phyloP scores from a whole-genome alignment of 2,329 filamentous ascomycete species.

The Cercospora sp. region DNA sequence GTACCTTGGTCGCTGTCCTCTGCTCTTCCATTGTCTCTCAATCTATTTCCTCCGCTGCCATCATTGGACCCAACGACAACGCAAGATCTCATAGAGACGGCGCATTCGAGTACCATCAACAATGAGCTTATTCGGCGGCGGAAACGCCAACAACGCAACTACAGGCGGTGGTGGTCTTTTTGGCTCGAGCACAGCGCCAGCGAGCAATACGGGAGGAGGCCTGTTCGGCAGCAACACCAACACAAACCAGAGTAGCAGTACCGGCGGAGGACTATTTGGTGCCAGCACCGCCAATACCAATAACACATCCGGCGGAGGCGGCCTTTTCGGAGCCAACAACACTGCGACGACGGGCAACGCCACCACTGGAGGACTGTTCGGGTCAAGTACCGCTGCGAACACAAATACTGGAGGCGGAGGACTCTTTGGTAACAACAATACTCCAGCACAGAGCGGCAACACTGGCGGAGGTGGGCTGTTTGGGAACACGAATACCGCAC shows the following conservation, averaged over 20 bases:
- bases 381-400: conserved; percentile 12
- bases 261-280: conserved; percentile 39
- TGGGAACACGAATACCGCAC: conserved; percentile 2
- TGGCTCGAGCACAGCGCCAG: conserved; percentile 5
- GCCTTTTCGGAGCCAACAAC: conserved; percentile 13
- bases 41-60: not conserved
- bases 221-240: conserved; percentile 20
- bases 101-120: conserved; percentile 13
- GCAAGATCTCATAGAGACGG: conserved; percentile 6
- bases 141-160: not conserved
- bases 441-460: conserved; percentile 2
- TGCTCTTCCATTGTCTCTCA: not conserved
- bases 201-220: conserved; percentile 17
- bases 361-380: conserved; percentile 10
- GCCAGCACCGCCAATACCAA: conserved; percentile 16
- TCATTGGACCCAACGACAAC: not conserved
- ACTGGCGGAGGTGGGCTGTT: conserved; percentile 8
- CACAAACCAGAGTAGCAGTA: conserved; percentile 12
- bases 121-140: conserved; percentile 32
- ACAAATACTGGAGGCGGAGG: conserved; percentile 8
- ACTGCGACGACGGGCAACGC: conserved; percentile 3
- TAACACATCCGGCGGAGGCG: conserved; percentile 6
- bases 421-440: conserved; percentile 19
- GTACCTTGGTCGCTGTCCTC: not conserved
- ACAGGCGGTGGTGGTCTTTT: conserved; percentile 16